Percentiles rank a stretch among this genome's conserved stretches.
phyloP scores from a whole-genome alignment of 2,329 filamentous ascomycete species.

The Botryotinia convoluta region DNA sequence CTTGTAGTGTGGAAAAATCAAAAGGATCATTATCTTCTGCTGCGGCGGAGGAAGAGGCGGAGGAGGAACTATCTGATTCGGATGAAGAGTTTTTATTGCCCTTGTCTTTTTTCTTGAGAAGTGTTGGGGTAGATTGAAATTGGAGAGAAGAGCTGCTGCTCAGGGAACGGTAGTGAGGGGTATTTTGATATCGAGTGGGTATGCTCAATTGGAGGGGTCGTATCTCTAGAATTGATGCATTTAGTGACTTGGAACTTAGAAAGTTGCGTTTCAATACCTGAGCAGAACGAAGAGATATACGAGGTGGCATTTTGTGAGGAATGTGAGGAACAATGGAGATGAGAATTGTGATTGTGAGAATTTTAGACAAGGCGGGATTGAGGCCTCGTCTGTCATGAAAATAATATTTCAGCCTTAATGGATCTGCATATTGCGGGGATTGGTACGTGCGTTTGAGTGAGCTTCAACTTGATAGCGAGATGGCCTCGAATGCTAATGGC shows the following conservation, averaged over 20 bases:
- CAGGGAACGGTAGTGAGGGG: not conserved
- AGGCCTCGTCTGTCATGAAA: slow-evolving; percentile 20
- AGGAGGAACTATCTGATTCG: not conserved
- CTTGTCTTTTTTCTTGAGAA: slow-evolving; percentile 33
- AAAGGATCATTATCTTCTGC: slow-evolving; percentile 49
- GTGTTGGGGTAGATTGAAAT: slow-evolving; percentile 24
- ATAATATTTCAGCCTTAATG: slow-evolving; percentile 20
- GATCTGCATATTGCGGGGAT: slow-evolving; percentile 4
- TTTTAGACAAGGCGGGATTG: slow-evolving; percentile 23
- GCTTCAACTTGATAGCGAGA: not conserved
- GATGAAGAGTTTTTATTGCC: slow-evolving; percentile 19
- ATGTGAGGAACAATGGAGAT: not conserved
- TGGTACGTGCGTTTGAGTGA: not conserved
- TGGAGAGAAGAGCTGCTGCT: slow-evolving; percentile 4
- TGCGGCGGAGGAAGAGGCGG: slow-evolving; percentile 13
- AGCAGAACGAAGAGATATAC: not conserved
- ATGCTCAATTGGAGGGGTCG: not conserved
- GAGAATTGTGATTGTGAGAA: slow-evolving; percentile 1
- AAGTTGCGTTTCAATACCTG: not conserved
- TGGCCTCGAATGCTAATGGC: not conserved
- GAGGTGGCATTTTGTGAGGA: slow-evolving; percentile 1
- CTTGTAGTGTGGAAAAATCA: slow-evolving; percentile 58
- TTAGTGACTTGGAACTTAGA: not conserved
- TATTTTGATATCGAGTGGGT: not conserved
- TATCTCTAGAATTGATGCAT: not conserved